Base-by-base conservation (phyloP, 495 filamentous ascomycete species). In the Penicillium longicatenatum region DNA sequence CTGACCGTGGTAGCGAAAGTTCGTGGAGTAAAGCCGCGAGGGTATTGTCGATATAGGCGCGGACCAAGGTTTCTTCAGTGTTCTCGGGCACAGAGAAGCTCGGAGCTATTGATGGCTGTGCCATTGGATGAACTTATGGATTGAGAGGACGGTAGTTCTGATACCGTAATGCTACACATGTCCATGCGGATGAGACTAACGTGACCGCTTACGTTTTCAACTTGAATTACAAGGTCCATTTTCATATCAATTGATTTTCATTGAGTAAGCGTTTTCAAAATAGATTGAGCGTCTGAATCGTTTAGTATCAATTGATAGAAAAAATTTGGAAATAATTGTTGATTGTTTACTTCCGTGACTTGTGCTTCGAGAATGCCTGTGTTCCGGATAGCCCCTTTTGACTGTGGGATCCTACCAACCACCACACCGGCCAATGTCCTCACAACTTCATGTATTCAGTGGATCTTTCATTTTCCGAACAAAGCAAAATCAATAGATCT, bases 41-140 rank as follows among this genome's bases (percentile, higher is more conserved):
- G 6, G 69, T 66, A 10, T 54, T 57, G 24, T 76, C 64, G 51
- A 79, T 73, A 60, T 69, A 78, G 29, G 57, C 44, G 59, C 62
- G 68, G 3, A 74, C 69, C 39, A 50, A 50, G 21, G 57, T 14
- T 26, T 47, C 45, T 44, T 24, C 46, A 4, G 20, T n/a, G 14
- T 50, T 22, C 3, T 22, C 42, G 43, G 29, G 6, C 20, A 37
- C 7, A 17, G 16, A 21, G 17, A 11, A 9, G 20, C 6, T 16
- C 26, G 6, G 14, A n/a, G 21, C 14, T 22, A 12, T 46, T 37
- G 35, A 50, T 30, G 42, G 29, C 16, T 52, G 41, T 44, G 58
- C 57, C 52, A 55, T 64, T 17, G 11, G 1, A 14, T 39, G 14
- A 12, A 17, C 17, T 14, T 39, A 39, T 39, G 17, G 14, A 6